phyloP scores from a whole-genome alignment of 2,329 filamentous ascomycete species.

The Nectriaceae sp. region DNA sequence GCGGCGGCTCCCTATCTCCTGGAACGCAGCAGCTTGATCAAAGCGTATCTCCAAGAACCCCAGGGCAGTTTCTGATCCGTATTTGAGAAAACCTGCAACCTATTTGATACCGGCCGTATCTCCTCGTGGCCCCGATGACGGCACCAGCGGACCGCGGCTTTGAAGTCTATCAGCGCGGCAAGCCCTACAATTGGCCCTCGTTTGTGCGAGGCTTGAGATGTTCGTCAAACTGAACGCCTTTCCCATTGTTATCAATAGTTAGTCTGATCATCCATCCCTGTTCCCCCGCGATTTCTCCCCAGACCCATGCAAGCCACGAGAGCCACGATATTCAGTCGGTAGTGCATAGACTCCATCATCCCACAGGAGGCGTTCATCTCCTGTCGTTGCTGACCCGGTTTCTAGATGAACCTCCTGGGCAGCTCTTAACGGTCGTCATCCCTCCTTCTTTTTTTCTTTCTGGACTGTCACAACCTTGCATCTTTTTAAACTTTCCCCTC shows the following conservation, averaged over 20 bases:
- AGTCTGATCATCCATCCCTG: slow-evolving; percentile 1
- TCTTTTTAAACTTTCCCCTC: slow-evolving; percentile 3
- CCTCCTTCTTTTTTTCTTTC: slow-evolving; percentile 4
- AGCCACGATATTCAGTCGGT: slow-evolving; percentile 1
- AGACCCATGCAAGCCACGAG: slow-evolving; percentile 5
- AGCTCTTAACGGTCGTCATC: not conserved
- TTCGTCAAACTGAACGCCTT: not conserved
- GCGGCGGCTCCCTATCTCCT: too few relatives aligned
- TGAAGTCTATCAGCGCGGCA: slow-evolving; percentile 13
- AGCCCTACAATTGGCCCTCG: slow-evolving; percentile 7
- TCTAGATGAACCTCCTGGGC: not conserved
- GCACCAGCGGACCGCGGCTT: slow-evolving; percentile 10
- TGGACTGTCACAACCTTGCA: slow-evolving; percentile 3
- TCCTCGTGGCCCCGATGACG: not conserved
- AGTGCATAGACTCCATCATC: slow-evolving; percentile 2
- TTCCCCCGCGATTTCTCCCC: slow-evolving; percentile 9
- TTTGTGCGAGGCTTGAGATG: not conserved
- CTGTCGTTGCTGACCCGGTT: not conserved
- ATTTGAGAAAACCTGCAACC: too few relatives aligned
- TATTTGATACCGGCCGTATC: too few relatives aligned
- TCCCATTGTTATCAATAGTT: not conserved
- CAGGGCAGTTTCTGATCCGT: not conserved
- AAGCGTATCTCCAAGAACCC: too few relatives aligned
- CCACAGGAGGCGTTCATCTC: slow-evolving; percentile 1
- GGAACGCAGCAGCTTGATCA: not conserved